Evolutionary conservation across 2,329 filamentous ascomycete genomes (phyloP).

Genomic region (Sphaerulina musiva): DNA sequence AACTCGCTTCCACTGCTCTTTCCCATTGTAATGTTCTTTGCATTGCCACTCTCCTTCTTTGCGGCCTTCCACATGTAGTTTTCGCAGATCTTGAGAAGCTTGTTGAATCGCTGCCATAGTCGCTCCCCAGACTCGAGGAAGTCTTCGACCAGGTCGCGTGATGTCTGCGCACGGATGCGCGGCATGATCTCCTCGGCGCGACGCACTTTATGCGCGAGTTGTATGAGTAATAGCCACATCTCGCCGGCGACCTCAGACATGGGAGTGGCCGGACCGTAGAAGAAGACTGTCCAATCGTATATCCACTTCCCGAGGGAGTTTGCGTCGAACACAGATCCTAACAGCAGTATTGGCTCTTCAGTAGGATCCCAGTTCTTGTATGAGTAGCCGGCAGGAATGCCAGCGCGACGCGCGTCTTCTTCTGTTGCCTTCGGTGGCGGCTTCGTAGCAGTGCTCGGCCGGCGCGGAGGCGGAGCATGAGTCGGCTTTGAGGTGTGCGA

Average conservation of each 20-base stretch:
- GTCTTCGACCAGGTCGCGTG: conserved; percentile 75
- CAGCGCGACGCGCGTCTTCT: conserved; percentile 56
- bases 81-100: conserved; percentile 84
- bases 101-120: conserved; percentile 76
- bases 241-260: conserved; percentile 90
- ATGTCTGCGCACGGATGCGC: conserved; percentile 65
- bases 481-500: conserved; percentile 50
- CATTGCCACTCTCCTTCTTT: conserved; percentile 58
- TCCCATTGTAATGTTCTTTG: conserved; percentile 67
- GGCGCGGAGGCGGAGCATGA: conserved; percentile 41
- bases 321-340: conserved; percentile 93
- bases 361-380: conserved; percentile 97
- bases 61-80: conserved; percentile 88
- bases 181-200: conserved; percentile 71
- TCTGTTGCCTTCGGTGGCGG: conserved; percentile 50
- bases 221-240: conserved; percentile 89
- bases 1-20: conserved; percentile 92
- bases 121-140: conserved; percentile 86
- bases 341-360: conserved; percentile 86
- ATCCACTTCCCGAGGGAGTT: conserved; percentile 99
- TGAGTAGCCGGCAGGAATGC: conserved; percentile 83
- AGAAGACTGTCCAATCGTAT: conserved; percentile 97
- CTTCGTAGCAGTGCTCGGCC: conserved; percentile 36
- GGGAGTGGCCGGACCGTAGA: conserved; percentile 71
- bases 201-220: conserved; percentile 90